phyloP scores from a whole-genome alignment of 2,329 filamentous ascomycete species.

The Dendrostoma leiphaemia region DNA sequence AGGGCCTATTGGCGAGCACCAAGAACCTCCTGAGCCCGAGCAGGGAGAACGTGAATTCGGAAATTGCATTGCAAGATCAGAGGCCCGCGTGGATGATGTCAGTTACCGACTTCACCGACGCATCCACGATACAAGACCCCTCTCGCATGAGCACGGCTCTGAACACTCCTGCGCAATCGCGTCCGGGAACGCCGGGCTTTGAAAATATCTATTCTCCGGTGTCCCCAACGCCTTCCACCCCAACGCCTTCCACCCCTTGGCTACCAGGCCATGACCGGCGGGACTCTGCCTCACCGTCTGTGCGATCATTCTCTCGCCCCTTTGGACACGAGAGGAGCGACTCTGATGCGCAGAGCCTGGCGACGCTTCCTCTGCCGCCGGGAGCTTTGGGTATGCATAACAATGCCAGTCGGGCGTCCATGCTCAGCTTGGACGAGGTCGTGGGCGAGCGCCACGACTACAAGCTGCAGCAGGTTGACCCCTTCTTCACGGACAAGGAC shows the following conservation, averaged over 20 bases:
- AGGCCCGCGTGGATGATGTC: slow-evolving; percentile 13
- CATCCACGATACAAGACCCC: not conserved
- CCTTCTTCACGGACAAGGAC: slow-evolving; percentile 64
- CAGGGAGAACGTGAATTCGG: slow-evolving; percentile 10
- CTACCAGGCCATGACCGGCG: slow-evolving; percentile 2
- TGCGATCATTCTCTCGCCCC: slow-evolving; percentile 19
- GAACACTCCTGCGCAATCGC: slow-evolving; percentile 20
- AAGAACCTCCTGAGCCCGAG: slow-evolving; percentile 17
- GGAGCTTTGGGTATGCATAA: slow-evolving; percentile 15
- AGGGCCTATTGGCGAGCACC: slow-evolving; percentile 21
- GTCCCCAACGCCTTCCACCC: not conserved
- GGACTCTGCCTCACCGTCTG: slow-evolving; percentile 10
- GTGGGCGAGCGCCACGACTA: slow-evolving; percentile 61
- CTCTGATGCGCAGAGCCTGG: slow-evolving; percentile 10
- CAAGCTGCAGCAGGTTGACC: slow-evolving; percentile 64
- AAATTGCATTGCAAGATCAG: slow-evolving; percentile 15
- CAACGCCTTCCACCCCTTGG: not conserved
- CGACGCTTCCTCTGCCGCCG: slow-evolving; percentile 3
- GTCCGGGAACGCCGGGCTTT: slow-evolving; percentile 16
- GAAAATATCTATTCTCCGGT: slow-evolving; percentile 12
- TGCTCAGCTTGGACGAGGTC: slow-evolving; percentile 54
- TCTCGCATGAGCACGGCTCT: slow-evolving; percentile 19
- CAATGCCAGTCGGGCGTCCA: slow-evolving; percentile 39
- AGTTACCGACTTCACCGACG: slow-evolving; percentile 9
- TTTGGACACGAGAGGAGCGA: slow-evolving; percentile 14